phyloP scores from a whole-genome alignment of 768 basidiomycete species.

The Lactarius trivialis region DNA sequence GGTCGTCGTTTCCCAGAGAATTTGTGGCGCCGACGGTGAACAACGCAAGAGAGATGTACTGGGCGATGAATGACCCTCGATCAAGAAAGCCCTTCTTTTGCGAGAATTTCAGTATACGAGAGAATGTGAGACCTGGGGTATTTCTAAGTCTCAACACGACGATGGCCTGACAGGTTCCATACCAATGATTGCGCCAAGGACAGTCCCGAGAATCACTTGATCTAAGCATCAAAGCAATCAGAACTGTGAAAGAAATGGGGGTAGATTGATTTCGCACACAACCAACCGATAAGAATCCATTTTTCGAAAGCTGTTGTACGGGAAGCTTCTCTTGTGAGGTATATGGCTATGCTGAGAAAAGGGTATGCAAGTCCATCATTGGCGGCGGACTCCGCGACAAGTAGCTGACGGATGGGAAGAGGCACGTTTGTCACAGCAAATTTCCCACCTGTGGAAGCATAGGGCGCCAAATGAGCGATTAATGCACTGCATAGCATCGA shows the following conservation, averaged over 20 bases:
- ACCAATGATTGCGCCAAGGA: slow-evolving; percentile 57
- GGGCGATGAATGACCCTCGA: slow-evolving; percentile 81
- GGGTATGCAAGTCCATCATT: slow-evolving; percentile 97
- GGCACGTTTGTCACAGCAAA: slow-evolving; percentile 69
- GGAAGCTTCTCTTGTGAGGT: slow-evolving; percentile 68
- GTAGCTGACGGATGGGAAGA: slow-evolving; percentile 65
- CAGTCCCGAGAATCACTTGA: slow-evolving; percentile 69
- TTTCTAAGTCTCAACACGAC: neutral
- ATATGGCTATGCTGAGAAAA: slow-evolving; percentile 81
- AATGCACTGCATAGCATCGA: neutral
- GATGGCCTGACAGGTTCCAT: neutral
- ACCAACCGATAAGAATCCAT: slow-evolving; percentile 84
- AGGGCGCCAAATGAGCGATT: neutral
- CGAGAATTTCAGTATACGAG: slow-evolving; percentile 64
- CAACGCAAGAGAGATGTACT: slow-evolving; percentile 67
- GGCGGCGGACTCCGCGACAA: slow-evolving; percentile 86
- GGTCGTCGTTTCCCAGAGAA: slow-evolving; percentile 78
- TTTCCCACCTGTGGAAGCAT: slow-evolving; percentile 49
- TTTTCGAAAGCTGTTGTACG: slow-evolving; percentile 60
- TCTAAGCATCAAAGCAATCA: slow-evolving; percentile 38
- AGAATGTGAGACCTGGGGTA: slow-evolving; percentile 53
- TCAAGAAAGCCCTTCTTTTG: slow-evolving; percentile 61
- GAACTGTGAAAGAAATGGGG: neutral
- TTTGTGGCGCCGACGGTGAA: slow-evolving; percentile 76
- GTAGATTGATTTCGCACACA: slow-evolving; percentile 43